Percentiles rank a stretch among this genome's conserved stretches.
phyloP scores from a whole-genome alignment of 2,329 filamentous ascomycete genomes.

The Sporothrix brunneoviolacea region DNA sequence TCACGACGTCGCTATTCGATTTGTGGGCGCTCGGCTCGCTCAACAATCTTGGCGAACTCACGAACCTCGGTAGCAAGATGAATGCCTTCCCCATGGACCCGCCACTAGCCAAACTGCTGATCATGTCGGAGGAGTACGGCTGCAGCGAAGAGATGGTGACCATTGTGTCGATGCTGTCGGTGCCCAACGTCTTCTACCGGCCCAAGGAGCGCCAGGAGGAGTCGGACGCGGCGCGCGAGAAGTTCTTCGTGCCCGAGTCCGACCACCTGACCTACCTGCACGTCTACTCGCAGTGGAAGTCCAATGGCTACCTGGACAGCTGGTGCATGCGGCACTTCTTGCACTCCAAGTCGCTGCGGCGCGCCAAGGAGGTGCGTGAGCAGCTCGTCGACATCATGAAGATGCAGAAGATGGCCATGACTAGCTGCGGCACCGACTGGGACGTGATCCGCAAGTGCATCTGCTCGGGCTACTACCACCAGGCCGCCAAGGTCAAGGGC shows the following conservation, averaged over 20 bases:
- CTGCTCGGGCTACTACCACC: slow-evolving; percentile 96
- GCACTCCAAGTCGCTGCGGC: slow-evolving; percentile 85
- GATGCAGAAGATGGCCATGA: slow-evolving; percentile 81
- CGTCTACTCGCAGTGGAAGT: slow-evolving; percentile 92
- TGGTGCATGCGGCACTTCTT: slow-evolving; percentile 95
- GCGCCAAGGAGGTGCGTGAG: slow-evolving; percentile 89
- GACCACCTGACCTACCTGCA: slow-evolving; percentile 94
- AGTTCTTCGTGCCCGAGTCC: slow-evolving; percentile 97
- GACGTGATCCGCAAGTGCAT: slow-evolving; percentile 94
- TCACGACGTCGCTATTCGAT: slow-evolving; percentile 94
- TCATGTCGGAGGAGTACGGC: slow-evolving; percentile 80
- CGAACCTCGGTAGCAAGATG: slow-evolving; percentile 82
- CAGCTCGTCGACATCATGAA: slow-evolving; percentile 92
- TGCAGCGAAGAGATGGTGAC: slow-evolving; percentile 98
- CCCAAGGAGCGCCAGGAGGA: slow-evolving; percentile 96
- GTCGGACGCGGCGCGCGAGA: slow-evolving; percentile 88
- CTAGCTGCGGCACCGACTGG: slow-evolving; percentile 93
- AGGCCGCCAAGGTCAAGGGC: slow-evolving; percentile 91
- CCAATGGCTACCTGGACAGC: slow-evolving; percentile 79
- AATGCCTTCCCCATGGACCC: slow-evolving; percentile 98
- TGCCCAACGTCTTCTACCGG: slow-evolving; percentile 93
- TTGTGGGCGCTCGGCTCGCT: slow-evolving; percentile 92
- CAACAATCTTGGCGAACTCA: slow-evolving; percentile 90
- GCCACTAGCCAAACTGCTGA: slow-evolving; percentile 86
- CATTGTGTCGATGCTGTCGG: slow-evolving; percentile 95